A percentile compares a stretch with the other conserved stretches of the same genome.
phyloP scores from a whole-genome alignment of 768 basidiomycete genomes.

The Crucibulum laeve region DNA sequence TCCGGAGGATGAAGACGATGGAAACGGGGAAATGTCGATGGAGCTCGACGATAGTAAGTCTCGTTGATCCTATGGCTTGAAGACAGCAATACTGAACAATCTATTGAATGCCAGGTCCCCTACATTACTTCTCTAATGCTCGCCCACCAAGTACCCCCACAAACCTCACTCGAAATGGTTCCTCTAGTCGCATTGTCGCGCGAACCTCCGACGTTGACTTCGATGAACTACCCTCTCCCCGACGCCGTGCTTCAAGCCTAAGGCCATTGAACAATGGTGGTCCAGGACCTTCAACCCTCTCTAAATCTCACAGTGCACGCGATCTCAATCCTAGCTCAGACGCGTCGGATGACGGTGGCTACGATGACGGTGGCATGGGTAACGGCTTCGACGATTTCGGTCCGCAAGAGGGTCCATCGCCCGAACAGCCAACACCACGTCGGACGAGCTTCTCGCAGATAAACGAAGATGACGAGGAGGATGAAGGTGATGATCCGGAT shows the following conservation, averaged over 20 bases:
- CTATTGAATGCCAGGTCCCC: slow-evolving; percentile 26
- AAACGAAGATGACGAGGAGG: slow-evolving; percentile 44
- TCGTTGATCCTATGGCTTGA: neutral
- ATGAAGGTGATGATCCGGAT: slow-evolving; percentile 32
- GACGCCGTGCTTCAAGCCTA: slow-evolving; percentile 24
- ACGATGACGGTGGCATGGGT: slow-evolving; percentile 17
- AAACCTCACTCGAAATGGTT: slow-evolving; percentile 28
- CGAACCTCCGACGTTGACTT: slow-evolving; percentile 56
- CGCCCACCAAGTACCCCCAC: slow-evolving; percentile 37
- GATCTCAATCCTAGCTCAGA: slow-evolving; percentile 27
- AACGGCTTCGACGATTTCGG: slow-evolving; percentile 23
- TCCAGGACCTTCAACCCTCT: slow-evolving; percentile 37
- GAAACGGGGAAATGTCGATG: slow-evolving; percentile 71
- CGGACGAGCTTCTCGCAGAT: slow-evolving; percentile 44
- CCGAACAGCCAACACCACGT: slow-evolving; percentile 20
- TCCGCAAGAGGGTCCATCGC: slow-evolving; percentile 16
- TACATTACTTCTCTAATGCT: slow-evolving; percentile 36
- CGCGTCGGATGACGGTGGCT: slow-evolving; percentile 22
- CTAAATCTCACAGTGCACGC: slow-evolving; percentile 23
- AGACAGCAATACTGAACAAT: neutral
- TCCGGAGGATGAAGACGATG: slow-evolving; percentile 37
- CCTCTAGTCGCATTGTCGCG: slow-evolving; percentile 41
- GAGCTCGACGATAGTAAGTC: slow-evolving; percentile 67
- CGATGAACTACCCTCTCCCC: slow-evolving; percentile 61
- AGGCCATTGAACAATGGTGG: slow-evolving; percentile 26